Percentiles rank a stretch among this genome's conserved stretches.
phyloP scores from a whole-genome alignment of 805 yeast species.

The Komagataella ulmi region DNA sequence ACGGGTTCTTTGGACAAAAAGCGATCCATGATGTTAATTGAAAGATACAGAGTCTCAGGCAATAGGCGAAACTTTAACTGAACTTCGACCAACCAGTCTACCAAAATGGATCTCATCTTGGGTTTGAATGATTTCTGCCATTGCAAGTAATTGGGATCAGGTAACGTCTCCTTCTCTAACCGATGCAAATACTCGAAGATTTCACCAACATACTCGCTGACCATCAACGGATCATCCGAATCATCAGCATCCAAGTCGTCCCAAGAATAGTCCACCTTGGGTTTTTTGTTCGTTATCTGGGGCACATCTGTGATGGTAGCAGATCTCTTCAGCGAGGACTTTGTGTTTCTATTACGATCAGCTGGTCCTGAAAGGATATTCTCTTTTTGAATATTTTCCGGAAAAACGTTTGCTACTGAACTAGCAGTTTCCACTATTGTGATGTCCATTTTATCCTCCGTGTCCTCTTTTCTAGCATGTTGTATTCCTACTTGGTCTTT shows the following conservation, averaged over 20 bases:
- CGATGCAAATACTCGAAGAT: slow-evolving; percentile 71
- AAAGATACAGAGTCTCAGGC: slow-evolving; percentile 76
- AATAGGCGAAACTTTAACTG: slow-evolving; percentile 71
- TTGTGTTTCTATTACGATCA: background rate
- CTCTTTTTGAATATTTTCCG: background rate
- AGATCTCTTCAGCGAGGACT: slow-evolving; percentile 30
- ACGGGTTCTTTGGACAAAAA: slow-evolving; percentile 66
- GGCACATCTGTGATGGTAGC: slow-evolving; percentile 35
- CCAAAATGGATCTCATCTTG: slow-evolving; percentile 70
- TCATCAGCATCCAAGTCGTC: slow-evolving; percentile 67
- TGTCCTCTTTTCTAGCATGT: background rate
- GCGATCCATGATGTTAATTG: slow-evolving; percentile 80
- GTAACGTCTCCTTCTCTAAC: slow-evolving; percentile 61
- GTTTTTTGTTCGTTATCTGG: slow-evolving; percentile 14
- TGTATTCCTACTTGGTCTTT: background rate
- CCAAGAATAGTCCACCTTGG: slow-evolving; percentile 37
- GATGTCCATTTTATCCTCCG: background rate
- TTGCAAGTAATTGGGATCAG: slow-evolving; percentile 52
- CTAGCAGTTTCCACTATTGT: background rate
- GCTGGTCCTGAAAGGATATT: background rate
- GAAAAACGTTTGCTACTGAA: background rate
- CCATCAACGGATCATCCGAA: slow-evolving; percentile 71
- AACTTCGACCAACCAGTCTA: slow-evolving; percentile 92
- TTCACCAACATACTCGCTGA: slow-evolving; percentile 80
- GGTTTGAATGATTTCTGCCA: slow-evolving; percentile 63